Evolutionary conservation across 2,329 filamentous ascomycete species (phyloP), one percentile per base, ranked within the genome.

Genomic region (Aureobasidium leucospermi): DNA sequence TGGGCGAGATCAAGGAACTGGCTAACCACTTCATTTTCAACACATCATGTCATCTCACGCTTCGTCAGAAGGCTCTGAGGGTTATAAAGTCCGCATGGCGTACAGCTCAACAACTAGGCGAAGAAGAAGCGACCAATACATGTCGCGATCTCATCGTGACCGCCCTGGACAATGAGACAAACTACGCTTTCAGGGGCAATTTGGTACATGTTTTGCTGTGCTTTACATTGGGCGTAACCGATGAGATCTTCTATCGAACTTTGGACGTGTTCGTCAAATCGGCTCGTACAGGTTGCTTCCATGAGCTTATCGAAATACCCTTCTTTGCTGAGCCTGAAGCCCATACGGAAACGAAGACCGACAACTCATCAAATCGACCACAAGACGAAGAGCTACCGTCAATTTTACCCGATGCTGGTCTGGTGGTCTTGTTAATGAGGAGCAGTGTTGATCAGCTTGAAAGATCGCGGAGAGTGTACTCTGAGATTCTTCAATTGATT

Each of bases 401-500:
- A 6, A 53, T 59, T 11, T 39, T 59, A 15, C 58, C 58, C 28
- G 59, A 60, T 29, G 43, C 58, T 11, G 62, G 56, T 8, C 45
- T 63, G 4, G 60, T 62, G 13, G 36, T 38, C 5, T 36, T 63
- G 5, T 58, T 63, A 16, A 59, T 63, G 60, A 19, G 60, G n/a
- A 62, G 59, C 39, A 60, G 61, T 38, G 56, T 60, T 39, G 43
- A 41, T 38, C 52, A 61, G 6, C 47, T 56, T 2, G 43, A 58
- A 23, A 7, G 62, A 31, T 46, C 60, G 4, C 46, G 51, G 9
- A 38, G 39, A 10, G 49, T 63, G 2, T 62, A 60, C 16, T n/a
- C 71, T 57, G 69, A 74, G 45, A 64, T 69, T 9, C 63, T 76
- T 4, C 36, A 46, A 23, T 41, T 59, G 8, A 46, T 59, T 6